These are phyloP conservation scores for Fagopyrum tataricum DNA, from an alignment of 148 eudicot species.

Conservation along the genomic window DNA sequence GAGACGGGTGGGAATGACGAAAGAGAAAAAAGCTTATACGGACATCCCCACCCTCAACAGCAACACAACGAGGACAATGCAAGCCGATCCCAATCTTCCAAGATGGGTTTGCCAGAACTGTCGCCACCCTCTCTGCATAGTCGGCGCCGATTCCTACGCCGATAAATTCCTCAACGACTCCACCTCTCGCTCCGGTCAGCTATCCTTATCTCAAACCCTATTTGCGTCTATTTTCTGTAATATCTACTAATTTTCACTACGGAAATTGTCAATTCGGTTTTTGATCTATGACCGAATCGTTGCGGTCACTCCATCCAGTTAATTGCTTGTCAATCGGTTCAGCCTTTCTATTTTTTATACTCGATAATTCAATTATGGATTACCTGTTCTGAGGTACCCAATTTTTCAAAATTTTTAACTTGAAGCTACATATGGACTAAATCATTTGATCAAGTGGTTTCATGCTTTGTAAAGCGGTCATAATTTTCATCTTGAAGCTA, in stretches of 20 bases:
- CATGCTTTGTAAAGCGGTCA: background rate
- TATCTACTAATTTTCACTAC: background rate
- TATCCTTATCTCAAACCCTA: background rate
- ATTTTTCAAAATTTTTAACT: background rate
- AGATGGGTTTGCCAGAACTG: constrained; percentile 88
- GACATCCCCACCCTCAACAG: background rate
- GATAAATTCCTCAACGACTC: constrained; percentile 47
- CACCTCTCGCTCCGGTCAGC: constrained; percentile 50
- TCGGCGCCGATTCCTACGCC: constrained; percentile 71
- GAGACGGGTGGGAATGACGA: constrained; percentile 3
- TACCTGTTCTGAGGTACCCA: background rate
- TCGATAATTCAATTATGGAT: background rate
- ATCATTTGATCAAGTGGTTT: background rate
- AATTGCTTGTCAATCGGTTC: background rate
- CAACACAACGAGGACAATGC: constrained; percentile 36
- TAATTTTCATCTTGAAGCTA: background rate
- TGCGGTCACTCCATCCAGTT: background rate
- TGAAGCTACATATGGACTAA: background rate
- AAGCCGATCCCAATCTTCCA: constrained; percentile 76
- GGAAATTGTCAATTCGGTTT: background rate
- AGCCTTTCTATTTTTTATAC: background rate
- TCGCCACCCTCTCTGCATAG: constrained; percentile 67
- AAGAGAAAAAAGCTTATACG: constrained; percentile 13
- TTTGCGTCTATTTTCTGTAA: background rate
- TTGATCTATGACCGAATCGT: background rate